Evolutionary conservation across 129 eudicot genomes (phyloP), one percentile per base, ranked within the genome.

Genomic region (Tagetes patula): DNA sequence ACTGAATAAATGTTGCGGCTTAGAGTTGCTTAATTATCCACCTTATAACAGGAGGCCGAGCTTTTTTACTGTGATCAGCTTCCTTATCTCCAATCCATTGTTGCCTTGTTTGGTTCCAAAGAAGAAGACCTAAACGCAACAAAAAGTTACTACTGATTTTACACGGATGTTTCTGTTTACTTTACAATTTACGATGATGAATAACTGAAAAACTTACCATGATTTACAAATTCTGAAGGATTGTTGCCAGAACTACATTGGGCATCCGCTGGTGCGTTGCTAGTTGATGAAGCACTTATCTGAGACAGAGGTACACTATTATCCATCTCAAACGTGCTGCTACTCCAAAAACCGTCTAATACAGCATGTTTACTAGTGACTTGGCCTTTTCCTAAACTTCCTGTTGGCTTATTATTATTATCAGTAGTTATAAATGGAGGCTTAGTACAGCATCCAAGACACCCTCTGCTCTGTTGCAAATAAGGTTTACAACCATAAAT

Each of bases 401-500:
- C 86, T 9, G 90, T 79, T 14, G 88, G 90, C 78, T 91, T 82
- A 59, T 88, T 88, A 77, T 78, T 82, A 59, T 88, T 88, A 77
- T 78, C 88, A 13, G 88, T 75, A 38, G 80, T 85, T 47, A 88
- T 68, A 68, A 75, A 85, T 49, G 84, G 83, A 31, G 90, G 78
- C 85, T 85, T 88, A 20, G 73, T 75, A 88, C 88, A 86, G 75
- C 96, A 91, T 88, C 96, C 96, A 88, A 91, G 87, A 85, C 89
- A 91, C 87, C 97, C 87, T 86, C 97, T 91, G 97, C 85, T 84
- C 97, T 91, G 97, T 91, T 86, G 75, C 90, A 86, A 87, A 88
- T 59, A 78, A 88, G 92, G 92, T 86, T 81, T 77, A 67, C 77
- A 81, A 82, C 90, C 96, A 74, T 77, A 74, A 78, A 82, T 62